Base-by-base conservation (phyloP, 331 rosid species). In the Malus hybrid region DNA sequence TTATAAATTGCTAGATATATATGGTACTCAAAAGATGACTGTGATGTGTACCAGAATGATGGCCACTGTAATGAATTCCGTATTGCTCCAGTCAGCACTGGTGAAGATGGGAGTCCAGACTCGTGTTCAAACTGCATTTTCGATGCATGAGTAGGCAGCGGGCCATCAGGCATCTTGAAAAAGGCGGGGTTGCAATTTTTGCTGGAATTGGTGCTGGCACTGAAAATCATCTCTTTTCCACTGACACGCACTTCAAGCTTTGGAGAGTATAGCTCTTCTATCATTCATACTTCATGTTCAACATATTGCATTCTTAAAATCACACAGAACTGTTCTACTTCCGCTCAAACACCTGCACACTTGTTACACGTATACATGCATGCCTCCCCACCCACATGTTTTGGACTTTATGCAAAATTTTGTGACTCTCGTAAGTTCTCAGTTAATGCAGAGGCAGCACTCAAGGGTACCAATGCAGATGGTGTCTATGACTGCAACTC, bases 101-200 rank as follows among this genome's bases (percentile, higher is more conserved):
- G 99, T 90, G 88, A 95, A 95, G 87, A 76, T 92, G 88, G 97
- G 97, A 60, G 83, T 92, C 81, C 97, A 89, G 86, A 84, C 93
- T 61, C 97, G 92, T 69, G 96, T 95, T 31, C 97, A 95, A 85
- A 85, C 90, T 69, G 85, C 93, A 68, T 82, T 90, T 81, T 60
- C 88, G 39, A 87, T 90, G 95, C 96, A 82, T 34, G 99, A 92
- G 77, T 79, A 81, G 97, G 86, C 99, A 90, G 74, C 88, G 97
- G 72, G 98, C 97, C 79, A 90, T 92, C 80, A 88, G 99, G 78
- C 98, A 95, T 95, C 93, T 95, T n/a, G 97, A 90, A 80, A 95
- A 95, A 83, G 97, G 99, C 78, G 83, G 97, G 74, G 99, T 95
- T 57, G 97, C 92, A 70, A 90, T 95, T 77, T 95, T 95, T 87